Conservation (phyloP, 495 filamentous ascomycete species). For the Annulohypoxylon stygium region DNA sequence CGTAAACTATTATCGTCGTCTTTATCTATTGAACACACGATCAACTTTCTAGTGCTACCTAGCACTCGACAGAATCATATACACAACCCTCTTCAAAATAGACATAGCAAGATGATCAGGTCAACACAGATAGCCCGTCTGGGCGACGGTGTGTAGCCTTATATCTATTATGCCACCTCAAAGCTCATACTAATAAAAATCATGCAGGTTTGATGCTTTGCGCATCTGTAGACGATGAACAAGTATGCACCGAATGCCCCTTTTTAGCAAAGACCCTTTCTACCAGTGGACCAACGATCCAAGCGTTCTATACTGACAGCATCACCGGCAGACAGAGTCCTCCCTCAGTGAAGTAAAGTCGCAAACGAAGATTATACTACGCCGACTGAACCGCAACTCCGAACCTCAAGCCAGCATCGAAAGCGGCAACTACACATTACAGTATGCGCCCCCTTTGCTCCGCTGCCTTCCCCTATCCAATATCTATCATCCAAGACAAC, state of each 20-base stretch:
- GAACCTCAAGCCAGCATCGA: conserved; percentile 95
- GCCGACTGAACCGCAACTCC: conserved; percentile 85
- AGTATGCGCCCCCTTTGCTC: conserved; percentile 68
- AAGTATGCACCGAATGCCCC: conserved; percentile 61
- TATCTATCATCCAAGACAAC: background rate
- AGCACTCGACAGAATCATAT: background rate
- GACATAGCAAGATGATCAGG: conserved; percentile 77
- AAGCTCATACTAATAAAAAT: conserved; percentile 35
- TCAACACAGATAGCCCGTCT: conserved; percentile 94
- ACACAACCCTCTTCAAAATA: too few relatives aligned
- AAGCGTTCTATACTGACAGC: conserved; percentile 42
- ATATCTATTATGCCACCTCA: background rate
- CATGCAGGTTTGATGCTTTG: conserved; percentile 87
- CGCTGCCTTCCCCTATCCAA: background rate
- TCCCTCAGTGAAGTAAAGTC: conserved; percentile 89
- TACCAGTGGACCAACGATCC: background rate
- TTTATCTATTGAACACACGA: conserved; percentile 7
- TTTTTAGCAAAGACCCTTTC: background rate
- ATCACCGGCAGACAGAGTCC: conserved; percentile 66
- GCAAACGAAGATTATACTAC: conserved; percentile 90
- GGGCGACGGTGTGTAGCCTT: conserved; percentile 74
- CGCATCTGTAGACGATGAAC: conserved; percentile 93
- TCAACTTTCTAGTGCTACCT: conserved; percentile 8
- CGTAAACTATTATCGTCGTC: conserved; percentile 31
- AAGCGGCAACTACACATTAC: conserved; percentile 81